A percentile compares a stretch with the other conserved stretches of the same genome.
These are phyloP conservation scores for Geranomyces variabilis DNA, from an alignment of 192 early-diverging fungal genomes.

Conservation along the genomic window DNA sequence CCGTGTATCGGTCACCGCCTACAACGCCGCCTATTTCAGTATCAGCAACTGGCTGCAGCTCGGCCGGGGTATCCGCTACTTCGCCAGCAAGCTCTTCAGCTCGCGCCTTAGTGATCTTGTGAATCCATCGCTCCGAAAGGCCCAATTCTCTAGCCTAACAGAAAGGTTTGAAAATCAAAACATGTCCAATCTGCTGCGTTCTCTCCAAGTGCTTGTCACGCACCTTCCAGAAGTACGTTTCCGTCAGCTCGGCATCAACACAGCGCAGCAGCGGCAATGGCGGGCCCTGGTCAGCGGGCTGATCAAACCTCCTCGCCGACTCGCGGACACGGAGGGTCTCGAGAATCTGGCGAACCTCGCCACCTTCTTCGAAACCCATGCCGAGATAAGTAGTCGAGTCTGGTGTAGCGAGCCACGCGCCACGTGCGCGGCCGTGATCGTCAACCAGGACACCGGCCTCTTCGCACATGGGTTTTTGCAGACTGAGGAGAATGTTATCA, in stretches of 20 bases:
- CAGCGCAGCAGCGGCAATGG: conserved; percentile 32
- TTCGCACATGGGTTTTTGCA: conserved; percentile 39
- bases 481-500: no score
- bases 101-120: conserved; percentile 35
- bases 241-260: conserved; percentile 37
- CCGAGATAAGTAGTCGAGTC: conserved; percentile 34
- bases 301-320: conserved; percentile 1
- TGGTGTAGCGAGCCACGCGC: conserved; percentile 34
- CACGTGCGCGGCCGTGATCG: conserved; percentile 34
- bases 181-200: conserved; percentile 2
- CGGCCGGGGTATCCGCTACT: conserved; percentile 19
- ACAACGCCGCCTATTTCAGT: conserved; percentile 35
- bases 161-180: not conserved
- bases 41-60: conserved; percentile 4
- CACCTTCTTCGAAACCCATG: conserved; percentile 25
- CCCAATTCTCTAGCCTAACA: conserved; percentile 33
- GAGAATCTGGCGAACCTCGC: conserved; percentile 27
- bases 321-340: conserved; percentile 24
- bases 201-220: not conserved
- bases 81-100: conserved; percentile 29
- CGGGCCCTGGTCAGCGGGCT: conserved; percentile 15
- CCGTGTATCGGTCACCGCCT: conserved; percentile 38
- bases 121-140: conserved; percentile 40
- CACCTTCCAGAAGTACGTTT: conserved; percentile 44
- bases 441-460: conserved; percentile 39